Base-by-base conservation (phyloP, 148 eudicot genomes). In the Diospyros lotus region DNA sequence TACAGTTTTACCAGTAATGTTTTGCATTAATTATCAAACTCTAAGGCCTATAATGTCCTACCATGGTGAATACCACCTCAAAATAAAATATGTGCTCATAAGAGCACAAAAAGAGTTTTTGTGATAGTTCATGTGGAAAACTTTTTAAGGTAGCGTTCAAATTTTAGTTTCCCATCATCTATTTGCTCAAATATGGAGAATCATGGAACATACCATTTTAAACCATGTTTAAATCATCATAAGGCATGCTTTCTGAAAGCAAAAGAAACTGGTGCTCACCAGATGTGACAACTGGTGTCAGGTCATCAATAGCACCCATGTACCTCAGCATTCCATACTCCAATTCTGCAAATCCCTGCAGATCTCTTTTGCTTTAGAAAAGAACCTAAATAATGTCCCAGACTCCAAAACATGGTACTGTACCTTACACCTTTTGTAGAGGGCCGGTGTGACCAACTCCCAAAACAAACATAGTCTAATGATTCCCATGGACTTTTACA, bases 261-360 rank as follows among this genome's bases (percentile, higher is more conserved):
- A 48, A 18, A 6, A 18, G 38, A 15, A 42, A 70, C 15, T 45
- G 14, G 58, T 28, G 56, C 74, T 68, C 81, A 91, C 98, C 93
- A 55, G 98, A 90, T 56, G 98, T 94, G 63, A 94, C 87, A 74
- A 94, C 80, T 80, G 90, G 93, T 39, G 97, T 94, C 51, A 88
- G 81, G 78, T 91, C 97, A 82, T 94, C 97, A 65, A 94, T 94
- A 68, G 97, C 93, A 51, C 92, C 92, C 97, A 91, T 94, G 87
- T 91, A 91, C 39, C 97, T 88, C 75, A 94, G 80, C 98, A 94
- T 94, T 38, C 97, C 98, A 77, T 91, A 94, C 88, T 94, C 98
- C 77, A 94, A 90, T 81, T 94, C 98, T 40, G 98, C 97, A 85
- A 94, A 94, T 69, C 98, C 98, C 97, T 94, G 81, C 74, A 76